A percentile compares a stretch with the other conserved stretches of the same genome.
These are phyloP conservation scores for Phytophthora nicotianae DNA, from an alignment of 352 stramenopile species.

Conservation along the genomic window DNA sequence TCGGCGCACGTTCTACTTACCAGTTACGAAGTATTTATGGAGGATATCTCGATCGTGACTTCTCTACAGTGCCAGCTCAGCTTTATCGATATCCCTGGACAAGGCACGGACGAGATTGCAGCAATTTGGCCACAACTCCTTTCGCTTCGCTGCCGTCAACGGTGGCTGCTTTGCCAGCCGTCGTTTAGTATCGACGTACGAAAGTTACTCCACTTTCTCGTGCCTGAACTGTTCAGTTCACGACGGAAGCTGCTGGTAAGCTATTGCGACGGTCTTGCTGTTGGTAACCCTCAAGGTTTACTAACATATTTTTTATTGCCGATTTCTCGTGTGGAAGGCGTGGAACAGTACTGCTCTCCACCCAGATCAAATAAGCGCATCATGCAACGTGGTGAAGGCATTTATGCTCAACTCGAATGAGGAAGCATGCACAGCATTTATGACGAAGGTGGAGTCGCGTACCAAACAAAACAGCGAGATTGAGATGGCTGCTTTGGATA, in stretches of 20 bases:
- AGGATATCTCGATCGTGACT: conserved; percentile 47
- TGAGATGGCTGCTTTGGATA: conserved; percentile 43
- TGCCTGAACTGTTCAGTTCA: conserved; percentile 69
- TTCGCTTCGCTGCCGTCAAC: conserved; percentile 66
- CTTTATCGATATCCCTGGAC: conserved; percentile 50
- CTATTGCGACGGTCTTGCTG: neutral
- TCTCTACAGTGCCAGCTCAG: conserved; percentile 53
- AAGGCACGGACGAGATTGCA: conserved; percentile 29
- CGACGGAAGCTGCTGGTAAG: conserved; percentile 78
- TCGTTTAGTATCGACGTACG: conserved; percentile 49
- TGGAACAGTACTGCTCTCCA: conserved; percentile 74
- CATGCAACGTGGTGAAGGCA: conserved; percentile 46
- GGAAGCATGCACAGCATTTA: conserved; percentile 33
- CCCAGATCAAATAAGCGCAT: conserved; percentile 42
- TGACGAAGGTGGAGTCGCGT: conserved; percentile 31
- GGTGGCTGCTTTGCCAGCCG: conserved; percentile 53
- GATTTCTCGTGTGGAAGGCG: conserved; percentile 33
- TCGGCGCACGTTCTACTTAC: conserved; percentile 58
- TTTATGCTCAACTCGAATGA: conserved; percentile 44
- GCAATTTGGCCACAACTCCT: conserved; percentile 59
- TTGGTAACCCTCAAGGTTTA: neutral
- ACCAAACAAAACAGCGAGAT: conserved; percentile 47
- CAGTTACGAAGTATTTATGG: conserved; percentile 61
- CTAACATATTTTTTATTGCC: conserved; percentile 14
- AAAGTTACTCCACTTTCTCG: conserved; percentile 68